Evolutionary conservation across 1,284 basidiomycete species (phyloP).

Genomic region (Ganoderma lucidum): DNA sequence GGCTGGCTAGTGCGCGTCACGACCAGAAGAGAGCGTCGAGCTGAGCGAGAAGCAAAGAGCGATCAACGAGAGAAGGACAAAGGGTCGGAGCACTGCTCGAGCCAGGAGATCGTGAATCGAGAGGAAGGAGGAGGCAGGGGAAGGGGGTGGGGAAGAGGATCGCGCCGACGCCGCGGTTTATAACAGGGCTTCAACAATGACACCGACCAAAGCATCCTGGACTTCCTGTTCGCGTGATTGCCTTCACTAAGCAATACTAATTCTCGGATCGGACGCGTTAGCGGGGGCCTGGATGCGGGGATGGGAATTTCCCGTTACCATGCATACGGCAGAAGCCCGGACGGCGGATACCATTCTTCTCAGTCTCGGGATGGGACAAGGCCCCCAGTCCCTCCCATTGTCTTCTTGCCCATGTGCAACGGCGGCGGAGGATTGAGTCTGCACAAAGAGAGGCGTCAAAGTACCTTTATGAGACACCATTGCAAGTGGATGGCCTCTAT

Average conservation of each 20-base stretch:
- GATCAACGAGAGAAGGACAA: slow-evolving; percentile 11
- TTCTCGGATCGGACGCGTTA: not conserved
- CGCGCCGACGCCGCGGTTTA: not conserved
- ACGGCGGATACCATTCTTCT: not conserved
- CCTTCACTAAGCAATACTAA: not conserved
- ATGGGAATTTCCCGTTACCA: not conserved
- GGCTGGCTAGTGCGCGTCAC: not conserved
- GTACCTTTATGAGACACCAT: not conserved
- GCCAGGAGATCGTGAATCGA: slow-evolving; percentile 1
- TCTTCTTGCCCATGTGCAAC: not conserved
- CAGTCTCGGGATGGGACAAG: not conserved
- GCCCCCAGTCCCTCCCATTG: not conserved
- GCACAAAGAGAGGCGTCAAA: not conserved
- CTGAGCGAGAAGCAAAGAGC: slow-evolving; percentile 1
- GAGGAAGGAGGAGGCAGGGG: not conserved
- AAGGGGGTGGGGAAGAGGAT: not conserved
- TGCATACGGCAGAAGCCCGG: not conserved
- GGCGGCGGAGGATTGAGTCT: not conserved
- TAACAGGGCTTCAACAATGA: not conserved
- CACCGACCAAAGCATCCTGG: not conserved
- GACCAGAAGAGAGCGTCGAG: slow-evolving; percentile 11
- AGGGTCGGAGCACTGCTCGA: slow-evolving; percentile 14
- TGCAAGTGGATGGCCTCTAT: not conserved
- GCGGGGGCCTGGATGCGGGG: not conserved
- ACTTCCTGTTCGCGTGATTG: not conserved